Evolutionary conservation across 2,329 filamentous ascomycete species (phyloP).

Genomic region (Penicillium sclerotigenum): DNA sequence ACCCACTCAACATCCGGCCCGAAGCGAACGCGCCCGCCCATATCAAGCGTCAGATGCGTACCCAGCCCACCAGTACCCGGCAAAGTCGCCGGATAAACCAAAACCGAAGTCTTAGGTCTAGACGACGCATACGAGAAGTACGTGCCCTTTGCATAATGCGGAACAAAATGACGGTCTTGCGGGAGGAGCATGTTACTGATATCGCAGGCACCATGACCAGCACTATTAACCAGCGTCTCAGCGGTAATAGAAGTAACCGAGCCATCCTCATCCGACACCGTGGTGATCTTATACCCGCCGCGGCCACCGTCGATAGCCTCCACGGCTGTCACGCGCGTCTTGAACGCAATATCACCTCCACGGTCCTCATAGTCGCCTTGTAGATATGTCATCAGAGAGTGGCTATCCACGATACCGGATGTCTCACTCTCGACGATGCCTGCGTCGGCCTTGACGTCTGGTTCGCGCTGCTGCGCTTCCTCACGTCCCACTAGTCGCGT

Average conservation of each 20-base stretch:
- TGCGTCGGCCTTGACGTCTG: slow-evolving; percentile 66
- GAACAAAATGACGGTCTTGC: slow-evolving; percentile 50
- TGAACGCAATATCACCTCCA: slow-evolving; percentile 71
- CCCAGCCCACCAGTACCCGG: slow-evolving; percentile 84
- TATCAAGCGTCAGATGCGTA: slow-evolving; percentile 89
- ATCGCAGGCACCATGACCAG: slow-evolving; percentile 71
- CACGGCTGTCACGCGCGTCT: slow-evolving; percentile 63
- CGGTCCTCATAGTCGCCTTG: slow-evolving; percentile 71
- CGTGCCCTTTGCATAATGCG: slow-evolving; percentile 88
- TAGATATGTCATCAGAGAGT: slow-evolving; percentile 77
- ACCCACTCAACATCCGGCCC: slow-evolving; percentile 97
- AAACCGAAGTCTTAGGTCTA: slow-evolving; percentile 62
- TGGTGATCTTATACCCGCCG: slow-evolving; percentile 71
- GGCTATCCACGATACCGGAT: slow-evolving; percentile 88
- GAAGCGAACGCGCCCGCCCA: slow-evolving; percentile 80
- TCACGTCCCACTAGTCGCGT: slow-evolving; percentile 64
- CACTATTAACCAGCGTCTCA: slow-evolving; percentile 78
- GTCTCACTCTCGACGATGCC: slow-evolving; percentile 79
- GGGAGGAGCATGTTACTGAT: slow-evolving; percentile 78
- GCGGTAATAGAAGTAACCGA: slow-evolving; percentile 59
- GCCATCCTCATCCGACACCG: slow-evolving; percentile 42
- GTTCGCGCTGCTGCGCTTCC: slow-evolving; percentile 66
- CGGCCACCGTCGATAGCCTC: slow-evolving; percentile 44
- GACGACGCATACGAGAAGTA: slow-evolving; percentile 82
- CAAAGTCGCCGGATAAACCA: slow-evolving; percentile 84